Evolutionary conservation across 1,284 basidiomycete species (phyloP).

Genomic region (Papiliotrema laurentii): DNA sequence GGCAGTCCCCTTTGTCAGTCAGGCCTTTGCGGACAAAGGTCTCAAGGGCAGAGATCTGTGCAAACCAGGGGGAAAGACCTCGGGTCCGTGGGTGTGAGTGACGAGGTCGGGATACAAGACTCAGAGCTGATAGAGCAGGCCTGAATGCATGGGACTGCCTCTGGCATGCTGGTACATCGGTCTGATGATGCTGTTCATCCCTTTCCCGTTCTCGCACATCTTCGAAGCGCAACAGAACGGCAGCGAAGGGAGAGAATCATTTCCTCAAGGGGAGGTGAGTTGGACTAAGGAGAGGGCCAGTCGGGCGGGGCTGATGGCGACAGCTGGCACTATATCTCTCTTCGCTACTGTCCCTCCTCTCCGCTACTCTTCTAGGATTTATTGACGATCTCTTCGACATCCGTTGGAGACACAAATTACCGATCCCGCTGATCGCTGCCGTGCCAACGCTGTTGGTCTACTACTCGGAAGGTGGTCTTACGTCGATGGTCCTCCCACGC

Average conservation of each 20-base stretch:
- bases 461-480: conserved; percentile 88
- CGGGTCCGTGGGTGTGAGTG: conserved; percentile 59
- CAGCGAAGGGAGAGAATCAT: conserved; percentile 51
- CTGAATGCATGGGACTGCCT: conserved; percentile 88
- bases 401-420: conserved; percentile 95
- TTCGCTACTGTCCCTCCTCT: conserved; percentile 80
- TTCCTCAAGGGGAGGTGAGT: conserved; percentile 80
- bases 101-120: not conserved
- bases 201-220: conserved; percentile 76
- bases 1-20: conserved; percentile 68
- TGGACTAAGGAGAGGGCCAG: not conserved
- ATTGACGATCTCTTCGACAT: conserved; percentile 98
- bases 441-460: conserved; percentile 95
- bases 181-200: conserved; percentile 78
- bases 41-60: conserved; percentile 75
- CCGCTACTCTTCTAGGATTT: conserved; percentile 91
- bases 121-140: conserved; percentile 54
- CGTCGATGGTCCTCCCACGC: conserved; percentile 89
- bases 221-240: conserved; percentile 43
- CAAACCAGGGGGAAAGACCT: conserved; percentile 57
- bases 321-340: conserved; percentile 90
- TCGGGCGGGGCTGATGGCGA: conserved; percentile 7
- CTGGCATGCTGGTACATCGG: conserved; percentile 86
- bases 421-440: conserved; percentile 91
- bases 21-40: conserved; percentile 67